Base-by-base conservation (phyloP, 768 basidiomycete genomes). In the Boletus rubropictus region DNA sequence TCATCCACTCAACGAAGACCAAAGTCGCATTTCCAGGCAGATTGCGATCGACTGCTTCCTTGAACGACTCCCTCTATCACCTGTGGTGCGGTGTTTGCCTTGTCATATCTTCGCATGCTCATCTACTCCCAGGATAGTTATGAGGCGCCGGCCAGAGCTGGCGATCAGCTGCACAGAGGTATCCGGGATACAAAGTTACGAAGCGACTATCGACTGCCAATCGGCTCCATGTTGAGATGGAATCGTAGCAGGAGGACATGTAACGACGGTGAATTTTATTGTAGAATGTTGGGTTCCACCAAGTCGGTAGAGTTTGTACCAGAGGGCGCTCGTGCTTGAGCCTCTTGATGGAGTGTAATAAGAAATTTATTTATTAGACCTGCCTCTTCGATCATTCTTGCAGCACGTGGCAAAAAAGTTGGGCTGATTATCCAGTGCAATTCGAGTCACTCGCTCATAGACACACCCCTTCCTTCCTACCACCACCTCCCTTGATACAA, bases 81-180 rank as follows among this genome's bases (percentile, higher is more conserved):
- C 39, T 44, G 37, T 37, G 49, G 48, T 55, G 11, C 34, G 53
- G 3, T 34, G 18, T 27, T 41, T 40, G 1, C 18, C 14, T 9
- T 21, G 7, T 14, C n/a, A 3, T 22, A 18, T 10, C 20, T 14
- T 21, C 5, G 9, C 8, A 12, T 48, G 31, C 54, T 55, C 29
- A 55, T 18, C 12, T 17, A 15, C 12, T 27, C 34, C n/a, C 29
- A 56, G 45, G 21, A 31, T 44, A 38, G 27, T 4, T 33, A 11
- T 37, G 49, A 56, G 27, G 12, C 38, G 54, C 54, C 48, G 14
- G 49, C 53, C 29, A 35, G 40, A n/a, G 48, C 48, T 50, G 53
- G 54, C 35, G 53, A 43, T 46, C 44, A 32, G 14, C 37, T 31
- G 18, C 34, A 15, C 27, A 12, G 11, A 24, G 48, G 44, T 44